Evolutionary conservation across 495 filamentous ascomycete genomes (phyloP), one percentile per base, ranked within the genome.

Genomic region (Penicillium canariense): DNA sequence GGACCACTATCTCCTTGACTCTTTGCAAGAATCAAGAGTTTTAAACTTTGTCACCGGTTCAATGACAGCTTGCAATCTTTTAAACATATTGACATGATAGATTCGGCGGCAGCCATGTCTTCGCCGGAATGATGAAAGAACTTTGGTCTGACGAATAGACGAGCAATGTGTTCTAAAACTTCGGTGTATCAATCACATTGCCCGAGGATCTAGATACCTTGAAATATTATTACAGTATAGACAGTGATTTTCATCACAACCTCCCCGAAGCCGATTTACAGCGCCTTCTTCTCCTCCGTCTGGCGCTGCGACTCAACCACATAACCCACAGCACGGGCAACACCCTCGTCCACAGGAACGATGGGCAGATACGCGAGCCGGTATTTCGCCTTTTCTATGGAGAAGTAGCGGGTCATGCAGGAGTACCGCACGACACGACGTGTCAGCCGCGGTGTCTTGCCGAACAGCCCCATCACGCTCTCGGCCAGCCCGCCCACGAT

Each of bases 331-430:
- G 84, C 83, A 66, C 84, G 81, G 54, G 76, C 75, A 44, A 95
- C 77, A 5, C 87, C 91, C 55, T 95, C 89, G 39, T 88, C 78
- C 55, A 96, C 70, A 18, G 75, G 73, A n/a, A 91, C 81, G 25
- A 93, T 67, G 3, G 91, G 89, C 59, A 66, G 50, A 68, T 96
- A 96, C 22, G 88, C 88, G 47, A 96, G 74, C 60, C 89, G 70
- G 61, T 66, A 75, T 77, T 85, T 90, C 45, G 91, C 91, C 81
- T 96, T 96, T n/a, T 83, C 75, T 48, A 89, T 88, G 54, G 85
- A 84, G 63, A 88, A 94, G 73, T 91, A 96, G 20, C 90, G 82
- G 38, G 87, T 89, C 86, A 92, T 94, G 69, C 84, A 87, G 26
- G 74, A 76, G 63, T 87, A 93, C 32, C 85, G 80, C 49, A 94